Evolutionary conservation across 2,329 filamentous ascomycete genomes (phyloP).

Genomic region (Clathrospora elynae): DNA sequence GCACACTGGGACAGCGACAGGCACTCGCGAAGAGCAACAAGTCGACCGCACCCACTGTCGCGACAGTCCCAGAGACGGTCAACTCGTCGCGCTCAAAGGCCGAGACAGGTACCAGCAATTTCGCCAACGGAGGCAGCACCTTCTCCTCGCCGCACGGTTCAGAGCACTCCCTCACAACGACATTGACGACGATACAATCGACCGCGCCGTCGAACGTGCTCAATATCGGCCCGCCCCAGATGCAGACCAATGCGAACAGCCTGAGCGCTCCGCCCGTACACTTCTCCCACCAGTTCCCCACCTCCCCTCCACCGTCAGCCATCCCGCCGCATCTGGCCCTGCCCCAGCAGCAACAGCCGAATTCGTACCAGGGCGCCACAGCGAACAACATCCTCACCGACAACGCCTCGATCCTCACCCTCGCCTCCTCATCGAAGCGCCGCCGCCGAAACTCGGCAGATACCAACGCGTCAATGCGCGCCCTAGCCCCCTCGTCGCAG

Average conservation of each 20-base stretch:
- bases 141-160: slow-evolving; percentile 85
- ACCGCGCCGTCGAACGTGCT: slow-evolving; percentile 62
- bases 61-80: slow-evolving; percentile 79
- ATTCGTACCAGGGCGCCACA: slow-evolving; percentile 77
- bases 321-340: slow-evolving; percentile 73
- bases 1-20: slow-evolving; percentile 52
- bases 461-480: slow-evolving; percentile 83
- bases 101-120: slow-evolving; percentile 71
- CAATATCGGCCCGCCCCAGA: slow-evolving; percentile 41
- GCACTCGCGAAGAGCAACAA: slow-evolving; percentile 68
- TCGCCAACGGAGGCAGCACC: slow-evolving; percentile 70
- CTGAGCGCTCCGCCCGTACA: slow-evolving; percentile 53
- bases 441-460: slow-evolving; percentile 79
- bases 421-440: slow-evolving; percentile 81
- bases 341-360: slow-evolving; percentile 62
- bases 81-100: slow-evolving; percentile 81
- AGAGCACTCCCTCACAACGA: slow-evolving; percentile 79
- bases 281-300: slow-evolving; percentile 63
- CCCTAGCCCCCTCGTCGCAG: slow-evolving; percentile 79
- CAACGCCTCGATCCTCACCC: slow-evolving; percentile 82
- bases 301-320: slow-evolving; percentile 65
- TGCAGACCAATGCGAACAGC: slow-evolving; percentile 32
- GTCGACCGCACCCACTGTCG: slow-evolving; percentile 77
- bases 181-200: slow-evolving; percentile 84
- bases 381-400: slow-evolving; percentile 83